Base-by-base conservation (phyloP, 1,284 basidiomycete genomes). In the Lentinula novae-zelandiae region DNA sequence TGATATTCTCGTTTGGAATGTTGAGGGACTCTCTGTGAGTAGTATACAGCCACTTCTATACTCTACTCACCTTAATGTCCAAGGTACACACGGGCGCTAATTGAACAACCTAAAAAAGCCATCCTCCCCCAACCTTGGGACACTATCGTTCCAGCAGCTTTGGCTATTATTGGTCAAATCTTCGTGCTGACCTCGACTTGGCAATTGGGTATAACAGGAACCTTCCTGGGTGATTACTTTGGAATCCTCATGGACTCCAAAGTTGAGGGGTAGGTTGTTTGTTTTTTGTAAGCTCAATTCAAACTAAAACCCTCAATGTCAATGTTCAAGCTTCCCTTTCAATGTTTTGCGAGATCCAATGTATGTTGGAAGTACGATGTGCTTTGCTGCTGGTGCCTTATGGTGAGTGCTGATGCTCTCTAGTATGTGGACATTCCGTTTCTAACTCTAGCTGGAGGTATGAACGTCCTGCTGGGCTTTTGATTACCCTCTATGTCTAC, bases 161-260 rank as follows among this genome's bases (percentile, higher is more conserved):
- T 95, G 52, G 92, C 97, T 71, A 72, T 76, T 56, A 53, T 83
- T 10, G 95, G 95, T 31, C 92, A 95, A 71, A 77, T 83, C 17
- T 85, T 96, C 64, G 96, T 98, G 58, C 64, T 96, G 54, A 89
- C 89, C 20, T 96, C 93, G 40, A 98, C 95, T 44, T 98, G 87
- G 84, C 90, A 91, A 0, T 78, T 99, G 13, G 96, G 96, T 15
- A 80, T 98, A 65, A 97, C 96, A 7, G 96, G 95, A 61, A 96
- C 93, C 1, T 96, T 95, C 79, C 83, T 98, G 51, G 95, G 96
- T 5, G 96, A 98, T 77, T 98, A 98, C 77, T 99, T 98, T 75
- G 96, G 96, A n/a, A 98, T 98, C 68, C 46, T 53, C n/a, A 61
- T 61, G 60, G 50, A 61, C 31, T 49, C 54, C 2, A 57, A 55